Percentiles rank a stretch among this genome's conserved stretches.
Evolutionary conservation across 148 eudicot species (phyloP).

Genomic region (Vaccinium darrowii): DNA sequence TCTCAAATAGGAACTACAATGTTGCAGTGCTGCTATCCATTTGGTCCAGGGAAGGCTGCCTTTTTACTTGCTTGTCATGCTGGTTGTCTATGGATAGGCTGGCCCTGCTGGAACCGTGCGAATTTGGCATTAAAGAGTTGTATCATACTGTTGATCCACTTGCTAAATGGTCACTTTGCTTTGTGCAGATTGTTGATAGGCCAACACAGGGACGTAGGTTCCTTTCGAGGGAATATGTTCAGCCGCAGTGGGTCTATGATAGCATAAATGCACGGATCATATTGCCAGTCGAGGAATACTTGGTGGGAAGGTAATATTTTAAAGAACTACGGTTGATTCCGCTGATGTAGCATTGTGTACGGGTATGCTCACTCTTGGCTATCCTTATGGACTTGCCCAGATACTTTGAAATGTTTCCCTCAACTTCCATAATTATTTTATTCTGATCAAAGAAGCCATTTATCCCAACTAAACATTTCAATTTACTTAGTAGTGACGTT

Average conservation of each 20-base stretch:
- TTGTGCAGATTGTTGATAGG: slow-evolving; percentile 84
- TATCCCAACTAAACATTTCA: no score
- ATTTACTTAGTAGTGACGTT: neutral
- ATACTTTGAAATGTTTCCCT: neutral
- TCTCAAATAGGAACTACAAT: neutral
- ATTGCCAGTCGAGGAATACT: slow-evolving; percentile 79
- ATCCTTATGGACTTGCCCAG: neutral
- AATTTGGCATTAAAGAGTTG: no score
- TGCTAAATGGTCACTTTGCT: neutral
- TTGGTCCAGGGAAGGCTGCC: neutral
- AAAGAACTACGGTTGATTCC: neutral
- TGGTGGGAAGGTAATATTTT: slow-evolving; percentile 68
- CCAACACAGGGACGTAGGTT: slow-evolving; percentile 65
- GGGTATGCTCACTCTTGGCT: neutral
- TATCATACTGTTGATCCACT: neutral
- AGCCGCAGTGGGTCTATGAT: slow-evolving; percentile 96
- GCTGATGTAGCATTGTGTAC: neutral
- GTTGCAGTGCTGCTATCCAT: neutral
- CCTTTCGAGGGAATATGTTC: slow-evolving; percentile 84
- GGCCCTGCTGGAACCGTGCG: neutral
- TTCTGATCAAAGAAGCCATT: neutral
- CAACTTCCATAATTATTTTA: neutral
- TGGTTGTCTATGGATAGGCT: neutral
- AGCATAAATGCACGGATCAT: slow-evolving; percentile 79
- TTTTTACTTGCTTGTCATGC: neutral